A percentile compares a stretch with the other conserved stretches of the same genome.
These are phyloP conservation scores for Daldinia caldariorum DNA, from an alignment of 495 filamentous ascomycete species.

Conservation along the genomic window DNA sequence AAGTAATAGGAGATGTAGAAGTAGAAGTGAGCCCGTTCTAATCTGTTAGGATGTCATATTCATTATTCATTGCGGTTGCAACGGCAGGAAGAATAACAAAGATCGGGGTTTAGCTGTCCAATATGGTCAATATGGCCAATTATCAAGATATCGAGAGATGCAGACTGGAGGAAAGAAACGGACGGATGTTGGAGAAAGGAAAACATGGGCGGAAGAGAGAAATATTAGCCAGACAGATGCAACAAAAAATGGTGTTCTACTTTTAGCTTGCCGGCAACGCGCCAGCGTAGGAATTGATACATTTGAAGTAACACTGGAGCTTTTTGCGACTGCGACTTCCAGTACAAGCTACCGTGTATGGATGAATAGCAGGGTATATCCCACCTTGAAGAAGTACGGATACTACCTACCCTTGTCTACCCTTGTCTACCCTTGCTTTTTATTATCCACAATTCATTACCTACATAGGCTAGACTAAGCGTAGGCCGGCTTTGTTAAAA, in stretches of 20 bases:
- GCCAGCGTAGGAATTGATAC: slow-evolving; percentile 24
- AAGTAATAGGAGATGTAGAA: too few species aligned
- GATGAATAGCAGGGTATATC: slow-evolving; percentile 27
- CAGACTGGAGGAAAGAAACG: slow-evolving; percentile 1
- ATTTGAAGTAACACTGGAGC: slow-evolving; percentile 16
- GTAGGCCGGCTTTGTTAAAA: neutral
- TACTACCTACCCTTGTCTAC: slow-evolving; percentile 2
- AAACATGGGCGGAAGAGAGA: neutral
- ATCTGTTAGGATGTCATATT: slow-evolving; percentile 17
- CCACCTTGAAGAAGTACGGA: slow-evolving; percentile 3
- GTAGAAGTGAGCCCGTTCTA: neutral
- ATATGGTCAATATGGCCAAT: neutral
- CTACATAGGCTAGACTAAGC: neutral
- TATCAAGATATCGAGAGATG: too few species aligned
- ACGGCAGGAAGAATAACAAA: neutral
- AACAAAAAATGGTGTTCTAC: slow-evolving; percentile 24
- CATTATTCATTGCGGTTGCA: slow-evolving; percentile 10
- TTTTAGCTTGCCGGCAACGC: slow-evolving; percentile 32
- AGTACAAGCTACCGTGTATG: slow-evolving; percentile 4
- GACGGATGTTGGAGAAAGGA: slow-evolving; percentile 27
- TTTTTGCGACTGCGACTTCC: slow-evolving; percentile 32
- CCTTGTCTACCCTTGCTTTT: neutral
- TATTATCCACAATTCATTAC: neutral
- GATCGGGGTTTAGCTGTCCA: neutral
- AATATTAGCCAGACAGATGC: slow-evolving; percentile 1